These are phyloP conservation scores for Skeletonema grethae DNA, from an alignment of 108 stramenopile species.

Conservation along the genomic window DNA sequence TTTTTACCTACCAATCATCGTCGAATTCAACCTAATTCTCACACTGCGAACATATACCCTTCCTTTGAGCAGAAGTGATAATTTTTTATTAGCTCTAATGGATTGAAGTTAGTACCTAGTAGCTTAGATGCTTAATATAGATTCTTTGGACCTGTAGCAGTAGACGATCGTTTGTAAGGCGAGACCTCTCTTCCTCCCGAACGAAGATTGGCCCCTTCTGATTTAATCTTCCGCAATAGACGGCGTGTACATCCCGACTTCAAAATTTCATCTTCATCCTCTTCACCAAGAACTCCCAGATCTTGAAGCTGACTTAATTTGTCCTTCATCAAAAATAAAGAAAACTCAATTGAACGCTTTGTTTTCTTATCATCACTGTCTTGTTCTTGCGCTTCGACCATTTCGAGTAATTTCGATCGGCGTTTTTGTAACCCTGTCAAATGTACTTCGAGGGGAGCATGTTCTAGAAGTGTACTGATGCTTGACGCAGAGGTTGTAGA, in stretches of 20 bases:
- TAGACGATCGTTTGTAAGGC: not conserved
- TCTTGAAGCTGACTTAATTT: slow-evolving; percentile 1
- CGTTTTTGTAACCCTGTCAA: not conserved
- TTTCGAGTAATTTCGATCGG: slow-evolving; percentile 1
- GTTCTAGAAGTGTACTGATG: not conserved
- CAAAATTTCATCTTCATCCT: slow-evolving; percentile 1
- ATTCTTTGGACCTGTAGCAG: not conserved
- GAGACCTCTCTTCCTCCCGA: not conserved
- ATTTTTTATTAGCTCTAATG: no score
- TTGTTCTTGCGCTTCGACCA: not conserved
- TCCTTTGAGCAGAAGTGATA: no score
- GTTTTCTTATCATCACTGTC: not conserved
- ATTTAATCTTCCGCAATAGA: not conserved
- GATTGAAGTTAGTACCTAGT: no score
- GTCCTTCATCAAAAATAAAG: slow-evolving; percentile 4
- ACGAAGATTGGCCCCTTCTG: not conserved
- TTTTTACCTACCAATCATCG: no score
- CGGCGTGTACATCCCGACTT: not conserved
- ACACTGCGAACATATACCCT: no score
- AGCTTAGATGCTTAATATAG: not conserved
- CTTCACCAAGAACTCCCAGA: not conserved
- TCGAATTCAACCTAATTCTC: no score
- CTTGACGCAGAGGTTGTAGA: not conserved
- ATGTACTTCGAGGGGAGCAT: slow-evolving; percentile 3
- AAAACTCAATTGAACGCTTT: slow-evolving; percentile 3